Percentiles rank a stretch among this genome's conserved stretches.
phyloP scores from a whole-genome alignment of 371 early-diverging fungal genomes.

The Conidiobolus incongruus region DNA sequence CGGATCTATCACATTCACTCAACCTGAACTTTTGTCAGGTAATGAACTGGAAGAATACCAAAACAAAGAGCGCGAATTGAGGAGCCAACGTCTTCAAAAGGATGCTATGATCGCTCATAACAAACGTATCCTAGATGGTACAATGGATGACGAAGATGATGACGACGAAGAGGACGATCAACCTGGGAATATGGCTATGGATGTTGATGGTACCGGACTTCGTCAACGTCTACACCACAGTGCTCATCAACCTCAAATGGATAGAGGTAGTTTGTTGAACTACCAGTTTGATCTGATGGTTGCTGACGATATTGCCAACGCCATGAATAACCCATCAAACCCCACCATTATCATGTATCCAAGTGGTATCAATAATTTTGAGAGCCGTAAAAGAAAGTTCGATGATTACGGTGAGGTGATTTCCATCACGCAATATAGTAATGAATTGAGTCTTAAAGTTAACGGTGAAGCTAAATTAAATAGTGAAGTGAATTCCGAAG shows the following conservation, averaged over 20 bases:
- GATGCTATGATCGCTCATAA: too few species aligned
- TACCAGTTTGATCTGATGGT: slow-evolving; percentile 57
- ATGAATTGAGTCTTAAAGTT: slow-evolving; percentile 12
- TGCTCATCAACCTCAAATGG: slow-evolving; percentile 20
- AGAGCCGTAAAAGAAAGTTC: slow-evolving; percentile 49
- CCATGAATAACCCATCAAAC: slow-evolving; percentile 54
- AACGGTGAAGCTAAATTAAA: slow-evolving; percentile 10
- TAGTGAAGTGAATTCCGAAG: slow-evolving; percentile 8
- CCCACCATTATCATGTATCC: slow-evolving; percentile 79
- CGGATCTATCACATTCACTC: too few species aligned
- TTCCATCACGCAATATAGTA: slow-evolving; percentile 42
- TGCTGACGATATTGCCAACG: slow-evolving; percentile 36
- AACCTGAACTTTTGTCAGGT: too few species aligned
- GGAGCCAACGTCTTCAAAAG: too few species aligned
- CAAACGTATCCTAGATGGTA: slow-evolving; percentile 10
- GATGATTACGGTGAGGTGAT: slow-evolving; percentile 93
- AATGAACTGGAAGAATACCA: too few species aligned
- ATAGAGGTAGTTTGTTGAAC: slow-evolving; percentile 9
- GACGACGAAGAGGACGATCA: slow-evolving; percentile 29
- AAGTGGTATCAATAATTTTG: too few species aligned
- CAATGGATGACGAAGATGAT: slow-evolving; percentile 22
- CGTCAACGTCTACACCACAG: neutral
- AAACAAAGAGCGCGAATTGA: too few species aligned
- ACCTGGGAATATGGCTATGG: slow-evolving; percentile 19
- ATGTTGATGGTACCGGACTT: slow-evolving; percentile 6